phyloP scores from a whole-genome alignment of 1,284 basidiomycete species.

The Cystobasidium slooffiae region DNA sequence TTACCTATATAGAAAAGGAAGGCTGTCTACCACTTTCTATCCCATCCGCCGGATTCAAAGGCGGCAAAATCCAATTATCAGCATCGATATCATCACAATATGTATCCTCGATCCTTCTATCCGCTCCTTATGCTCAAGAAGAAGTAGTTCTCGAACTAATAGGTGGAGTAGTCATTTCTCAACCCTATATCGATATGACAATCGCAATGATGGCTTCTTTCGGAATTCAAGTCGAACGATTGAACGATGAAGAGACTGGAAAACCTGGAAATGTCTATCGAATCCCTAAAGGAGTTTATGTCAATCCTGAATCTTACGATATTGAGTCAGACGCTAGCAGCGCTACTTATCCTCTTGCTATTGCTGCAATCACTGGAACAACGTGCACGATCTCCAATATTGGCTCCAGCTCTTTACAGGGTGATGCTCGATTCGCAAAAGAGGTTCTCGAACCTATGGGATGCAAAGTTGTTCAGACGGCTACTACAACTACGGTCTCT shows the following conservation, averaged over 20 bases:
- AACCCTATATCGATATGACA: conserved; percentile 99
- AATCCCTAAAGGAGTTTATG: conserved; percentile 81
- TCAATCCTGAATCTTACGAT: conserved; percentile 77
- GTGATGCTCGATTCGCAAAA: conserved; percentile 92
- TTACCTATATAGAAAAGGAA: conserved; percentile 76
- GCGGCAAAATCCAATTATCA: conserved; percentile 82
- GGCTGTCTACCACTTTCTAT: conserved; percentile 91
- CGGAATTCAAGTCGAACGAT: conserved; percentile 76
- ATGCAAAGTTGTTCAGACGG: conserved; percentile 85
- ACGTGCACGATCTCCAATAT: conserved; percentile 92
- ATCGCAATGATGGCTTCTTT: conserved; percentile 98
- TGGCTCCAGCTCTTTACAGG: conserved; percentile 86
- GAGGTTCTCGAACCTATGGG: conserved; percentile 95
- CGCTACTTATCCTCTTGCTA: conserved; percentile 94
- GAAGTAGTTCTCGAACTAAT: conserved; percentile 84
- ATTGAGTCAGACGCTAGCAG: conserved; percentile 96
- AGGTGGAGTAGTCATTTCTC: conserved; percentile 93
- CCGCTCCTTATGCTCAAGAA: conserved; percentile 87
- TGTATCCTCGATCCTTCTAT: conserved; percentile 93
- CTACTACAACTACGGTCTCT: conserved; percentile 85
- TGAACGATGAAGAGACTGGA: conserved; percentile 68
- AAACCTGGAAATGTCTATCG: conserved; percentile 77
- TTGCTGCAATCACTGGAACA: conserved; percentile 94
- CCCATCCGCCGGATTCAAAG: conserved; percentile 74
- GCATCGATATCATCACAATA: conserved; percentile 98